Evolutionary conservation across 495 filamentous ascomycete species (phyloP).

Genomic region (Talaromyces adpressus): DNA sequence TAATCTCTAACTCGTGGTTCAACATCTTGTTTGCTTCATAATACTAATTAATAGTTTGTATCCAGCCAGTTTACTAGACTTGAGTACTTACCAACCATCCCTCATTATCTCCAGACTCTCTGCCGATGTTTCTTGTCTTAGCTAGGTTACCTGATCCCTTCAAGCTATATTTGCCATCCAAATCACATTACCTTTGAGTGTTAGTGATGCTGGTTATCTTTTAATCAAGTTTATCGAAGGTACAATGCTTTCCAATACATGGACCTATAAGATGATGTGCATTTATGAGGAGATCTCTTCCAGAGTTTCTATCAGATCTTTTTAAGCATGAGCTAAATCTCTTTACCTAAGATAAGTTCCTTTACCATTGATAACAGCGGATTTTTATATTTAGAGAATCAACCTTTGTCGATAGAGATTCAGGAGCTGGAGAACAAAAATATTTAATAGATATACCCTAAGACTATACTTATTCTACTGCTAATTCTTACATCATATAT

Average conservation of each 20-base stretch:
- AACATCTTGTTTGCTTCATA: no score
- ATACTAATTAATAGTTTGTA: no score
- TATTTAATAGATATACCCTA: constrained; percentile 25
- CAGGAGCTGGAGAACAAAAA: constrained; percentile 27
- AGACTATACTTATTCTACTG: constrained; percentile 21
- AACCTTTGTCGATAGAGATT: constrained; percentile 17
- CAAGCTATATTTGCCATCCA: constrained; percentile 17
- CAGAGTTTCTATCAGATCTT: constrained; percentile 17
- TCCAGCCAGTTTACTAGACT: constrained; percentile 17
- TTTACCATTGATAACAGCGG: constrained; percentile 15
- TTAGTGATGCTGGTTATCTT: constrained; percentile 19
- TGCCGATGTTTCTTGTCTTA: constrained; percentile 14
- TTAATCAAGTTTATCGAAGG: constrained; percentile 29
- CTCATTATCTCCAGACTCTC: constrained; percentile 16
- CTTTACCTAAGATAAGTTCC: constrained; percentile 18
- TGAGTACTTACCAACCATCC: constrained; percentile 18
- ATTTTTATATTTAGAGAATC: constrained; percentile 14
- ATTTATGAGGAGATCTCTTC: constrained; percentile 17
- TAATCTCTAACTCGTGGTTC: no score
- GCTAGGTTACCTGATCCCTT: constrained; percentile 19
- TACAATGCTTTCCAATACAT: constrained; percentile 27
- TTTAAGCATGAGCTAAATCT: constrained; percentile 12
- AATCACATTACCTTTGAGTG: constrained; percentile 4
- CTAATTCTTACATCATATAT: constrained; percentile 26
- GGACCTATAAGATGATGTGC: constrained; percentile 17